Evolutionary conservation across 352 stramenopile genomes (phyloP).

Genomic region (Globisporangium irregulare): DNA sequence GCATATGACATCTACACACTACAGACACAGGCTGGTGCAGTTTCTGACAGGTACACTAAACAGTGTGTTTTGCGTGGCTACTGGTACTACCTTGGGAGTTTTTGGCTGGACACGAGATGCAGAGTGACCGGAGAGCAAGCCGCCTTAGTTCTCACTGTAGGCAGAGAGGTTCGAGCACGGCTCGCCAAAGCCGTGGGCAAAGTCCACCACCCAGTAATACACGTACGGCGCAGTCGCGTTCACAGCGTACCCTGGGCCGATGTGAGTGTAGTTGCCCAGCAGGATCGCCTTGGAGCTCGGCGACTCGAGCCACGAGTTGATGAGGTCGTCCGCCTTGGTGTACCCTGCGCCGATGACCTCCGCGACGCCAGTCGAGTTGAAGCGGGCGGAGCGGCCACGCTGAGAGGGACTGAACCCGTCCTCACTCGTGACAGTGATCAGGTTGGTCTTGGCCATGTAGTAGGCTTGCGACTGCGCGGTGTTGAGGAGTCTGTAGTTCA

Average conservation of each 20-base stretch:
- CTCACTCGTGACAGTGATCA: conserved; percentile 17
- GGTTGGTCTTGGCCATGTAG: conserved; percentile 22
- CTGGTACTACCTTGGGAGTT: neutral
- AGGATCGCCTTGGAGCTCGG: conserved; percentile 5
- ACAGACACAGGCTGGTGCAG: neutral
- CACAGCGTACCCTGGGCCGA: conserved; percentile 24
- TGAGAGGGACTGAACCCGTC: conserved; percentile 20
- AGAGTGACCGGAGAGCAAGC: neutral
- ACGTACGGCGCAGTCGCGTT: conserved; percentile 21
- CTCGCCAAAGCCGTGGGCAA: conserved; percentile 6
- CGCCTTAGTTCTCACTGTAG: neutral
- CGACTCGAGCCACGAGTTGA: conserved; percentile 24
- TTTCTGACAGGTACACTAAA: neutral
- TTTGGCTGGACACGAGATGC: neutral
- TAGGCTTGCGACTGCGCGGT: conserved; percentile 21
- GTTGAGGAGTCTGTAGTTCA: conserved; percentile 19
- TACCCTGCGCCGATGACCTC: conserved; percentile 26
- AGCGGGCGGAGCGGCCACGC: conserved; percentile 20
- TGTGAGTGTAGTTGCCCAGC: conserved; percentile 24
- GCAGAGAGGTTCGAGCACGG: conserved; percentile 5
- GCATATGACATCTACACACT: neutral
- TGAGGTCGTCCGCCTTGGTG: conserved; percentile 13
- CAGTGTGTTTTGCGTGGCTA: neutral
- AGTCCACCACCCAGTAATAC: conserved; percentile 28
- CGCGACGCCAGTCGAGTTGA: conserved; percentile 26